These are phyloP conservation scores for Anacardium occidentale DNA, from an alignment of 345 rosid genomes.

Conservation along the genomic window DNA sequence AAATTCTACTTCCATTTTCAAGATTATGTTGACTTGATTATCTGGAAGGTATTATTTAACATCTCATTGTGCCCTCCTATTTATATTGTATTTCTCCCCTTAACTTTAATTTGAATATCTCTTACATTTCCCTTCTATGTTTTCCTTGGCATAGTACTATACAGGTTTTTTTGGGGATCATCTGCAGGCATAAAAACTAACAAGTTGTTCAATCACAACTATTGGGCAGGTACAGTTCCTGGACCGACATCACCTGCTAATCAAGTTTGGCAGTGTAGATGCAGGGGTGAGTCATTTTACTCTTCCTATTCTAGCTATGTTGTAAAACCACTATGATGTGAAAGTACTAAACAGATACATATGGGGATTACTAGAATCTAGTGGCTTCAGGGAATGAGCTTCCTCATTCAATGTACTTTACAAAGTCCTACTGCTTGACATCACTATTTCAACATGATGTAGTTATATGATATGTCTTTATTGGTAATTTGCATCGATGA, in stretches of 20 bases:
- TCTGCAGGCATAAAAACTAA: slow-evolving; percentile 1
- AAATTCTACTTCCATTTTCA: slow-evolving; percentile 92
- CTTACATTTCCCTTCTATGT: neutral
- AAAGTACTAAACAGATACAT: neutral
- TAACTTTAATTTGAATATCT: neutral
- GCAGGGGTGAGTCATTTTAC: slow-evolving; percentile 69
- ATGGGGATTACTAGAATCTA: neutral
- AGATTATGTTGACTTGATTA: slow-evolving; percentile 89
- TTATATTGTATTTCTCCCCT: neutral
- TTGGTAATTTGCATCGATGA: neutral
- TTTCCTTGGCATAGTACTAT: neutral
- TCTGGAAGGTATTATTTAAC: slow-evolving; percentile 69
- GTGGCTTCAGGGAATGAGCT: neutral
- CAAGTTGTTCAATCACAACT: slow-evolving; percentile 19
- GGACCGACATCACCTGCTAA: slow-evolving; percentile 89
- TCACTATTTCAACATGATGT: neutral
- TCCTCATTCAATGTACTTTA: slow-evolving; percentile 9
- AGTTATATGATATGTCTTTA: neutral
- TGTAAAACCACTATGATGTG: neutral
- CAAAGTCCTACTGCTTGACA: neutral
- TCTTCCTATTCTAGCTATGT: neutral
- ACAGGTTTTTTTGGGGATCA: neutral
- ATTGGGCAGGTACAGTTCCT: slow-evolving; percentile 79
- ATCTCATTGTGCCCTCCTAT: neutral
- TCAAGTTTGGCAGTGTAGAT: slow-evolving; percentile 92